A percentile compares a stretch with the other conserved stretches of the same genome.
These are phyloP conservation scores for Solanum acaule DNA, from an alignment of 257 asterid species.

Conservation along the genomic window DNA sequence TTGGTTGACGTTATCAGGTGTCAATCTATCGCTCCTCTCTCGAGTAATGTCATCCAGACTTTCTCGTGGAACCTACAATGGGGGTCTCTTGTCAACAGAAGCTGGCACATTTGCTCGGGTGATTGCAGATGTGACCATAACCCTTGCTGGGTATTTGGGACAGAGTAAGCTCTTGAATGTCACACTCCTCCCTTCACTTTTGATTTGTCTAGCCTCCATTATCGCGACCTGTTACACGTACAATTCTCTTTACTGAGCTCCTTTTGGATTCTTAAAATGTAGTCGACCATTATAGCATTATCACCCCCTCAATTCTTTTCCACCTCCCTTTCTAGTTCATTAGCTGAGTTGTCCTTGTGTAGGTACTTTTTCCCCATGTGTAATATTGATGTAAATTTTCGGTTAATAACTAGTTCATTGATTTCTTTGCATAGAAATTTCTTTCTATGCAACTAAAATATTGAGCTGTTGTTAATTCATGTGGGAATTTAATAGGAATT, in stretches of 20 bases:
- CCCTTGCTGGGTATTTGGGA: slow-evolving; percentile 76
- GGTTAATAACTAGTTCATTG: not conserved
- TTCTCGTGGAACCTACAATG: slow-evolving; percentile 89
- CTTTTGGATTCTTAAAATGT: not conserved
- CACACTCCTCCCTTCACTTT: slow-evolving; percentile 75
- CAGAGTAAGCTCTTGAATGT: slow-evolving; percentile 53
- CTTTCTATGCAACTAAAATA: not conserved
- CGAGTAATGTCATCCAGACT: slow-evolving; percentile 96
- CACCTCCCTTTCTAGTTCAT: not conserved
- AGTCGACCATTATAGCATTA: not conserved
- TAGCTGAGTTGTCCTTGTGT: not conserved
- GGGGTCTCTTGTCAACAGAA: slow-evolving; percentile 86
- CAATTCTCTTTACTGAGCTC: slow-evolving; percentile 56
- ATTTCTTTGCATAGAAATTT: not conserved
- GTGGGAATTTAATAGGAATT: not conserved
- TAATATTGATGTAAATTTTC: not conserved
- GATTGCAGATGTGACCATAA: slow-evolving; percentile 82
- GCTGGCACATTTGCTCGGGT: slow-evolving; percentile 93
- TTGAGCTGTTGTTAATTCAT: not conserved
- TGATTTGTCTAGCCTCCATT: slow-evolving; percentile 65
- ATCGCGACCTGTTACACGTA: slow-evolving; percentile 82
- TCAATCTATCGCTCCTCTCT: slow-evolving; percentile 80
- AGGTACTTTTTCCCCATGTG: not conserved
- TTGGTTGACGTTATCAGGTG: slow-evolving; percentile 32
- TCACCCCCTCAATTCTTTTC: slow-evolving; percentile 11